Evolutionary conservation across 2,329 filamentous ascomycete species (phyloP), one percentile per base, ranked within the genome.

Genomic region (Claviceps purpurea): DNA sequence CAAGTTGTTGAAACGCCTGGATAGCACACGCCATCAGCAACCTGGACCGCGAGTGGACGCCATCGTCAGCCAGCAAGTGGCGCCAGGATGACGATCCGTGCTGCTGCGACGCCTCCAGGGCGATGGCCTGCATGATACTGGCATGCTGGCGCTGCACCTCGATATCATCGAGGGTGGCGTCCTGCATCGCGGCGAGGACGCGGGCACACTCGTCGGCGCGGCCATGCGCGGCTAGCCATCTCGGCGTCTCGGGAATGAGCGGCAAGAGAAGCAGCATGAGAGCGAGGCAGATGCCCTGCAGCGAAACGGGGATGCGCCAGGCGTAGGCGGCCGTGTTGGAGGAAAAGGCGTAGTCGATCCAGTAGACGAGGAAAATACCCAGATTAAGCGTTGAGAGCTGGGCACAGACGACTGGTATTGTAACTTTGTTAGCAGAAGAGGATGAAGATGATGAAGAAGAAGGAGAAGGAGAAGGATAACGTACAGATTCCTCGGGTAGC

Each of bases 341-440:
- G 1, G 64, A 67, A 44, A 73, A 65, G 13, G 60, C 71, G 45
- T 72, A 72, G 49, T 73, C 69, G 52, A 73, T 68, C 70, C 72
- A 74, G 55, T 73, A 73, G 1, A 69, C 66, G 30, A 73, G 56
- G 49, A 69, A 66, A 49, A 73, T 71, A 2, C 68, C 72, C 16
- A 73, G 68, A 54, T 73, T 75, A 18, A 75, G 65, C 1, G 71
- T 73, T 0, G 71, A 71, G 4, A 75, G 59, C 53, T 74, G 72
- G 16, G 70, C 69, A 53, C 72, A 73, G 50, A 73, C 72, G 54
- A 68, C 62, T 70, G 51, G 30, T 34, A 34, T 13, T 26, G 2
- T 49, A 10, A 11, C 3, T 11, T 14, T 6, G 48, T 45, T 45
- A 30, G 22, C 11, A 40, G 39, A 7, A 40, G 16, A 40, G 6